Evolutionary conservation across 192 early-diverging fungal species (phyloP).

Genomic region (Lobosporangium transversale): DNA sequence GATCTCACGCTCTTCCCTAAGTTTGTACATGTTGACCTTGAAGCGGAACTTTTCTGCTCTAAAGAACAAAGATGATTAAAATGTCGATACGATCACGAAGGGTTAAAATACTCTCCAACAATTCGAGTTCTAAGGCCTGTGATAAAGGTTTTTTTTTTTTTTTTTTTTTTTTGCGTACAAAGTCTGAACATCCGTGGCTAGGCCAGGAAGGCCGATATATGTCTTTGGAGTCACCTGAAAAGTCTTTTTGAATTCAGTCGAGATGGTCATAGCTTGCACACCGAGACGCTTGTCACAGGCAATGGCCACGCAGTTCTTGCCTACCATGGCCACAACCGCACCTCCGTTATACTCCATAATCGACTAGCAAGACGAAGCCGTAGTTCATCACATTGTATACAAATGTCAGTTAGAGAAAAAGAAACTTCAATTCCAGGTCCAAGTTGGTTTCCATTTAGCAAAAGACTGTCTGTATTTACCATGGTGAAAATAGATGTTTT

Average conservation of each 20-base stretch:
- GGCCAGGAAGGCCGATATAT: slow-evolving; percentile 91
- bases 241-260: slow-evolving; percentile 95
- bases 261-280: slow-evolving; percentile 91
- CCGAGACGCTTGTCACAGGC: slow-evolving; percentile 96
- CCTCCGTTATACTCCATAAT: slow-evolving; percentile 97
- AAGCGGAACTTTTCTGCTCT: slow-evolving; percentile 90
- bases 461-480: background rate
- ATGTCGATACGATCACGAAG: background rate
- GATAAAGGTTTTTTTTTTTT: too few species aligned
- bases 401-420: too few species aligned
- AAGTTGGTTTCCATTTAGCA: background rate
- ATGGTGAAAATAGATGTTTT: background rate
- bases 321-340: slow-evolving; percentile 95
- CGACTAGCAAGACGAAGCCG: slow-evolving; percentile 55
- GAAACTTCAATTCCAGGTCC: too few species aligned
- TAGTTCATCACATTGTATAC: too few species aligned
- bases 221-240: slow-evolving; percentile 87
- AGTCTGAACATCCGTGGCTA: slow-evolving; percentile 97
- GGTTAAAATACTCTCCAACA: background rate
- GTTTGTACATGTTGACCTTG: slow-evolving; percentile 96
- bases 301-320: slow-evolving; percentile 99
- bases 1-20: slow-evolving; percentile 96
- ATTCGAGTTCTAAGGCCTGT: too few species aligned
- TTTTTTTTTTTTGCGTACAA: slow-evolving; percentile 68
- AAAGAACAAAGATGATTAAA: background rate